Evolutionary conservation across 2,329 filamentous ascomycete genomes (phyloP), one percentile per base, ranked within the genome.

Genomic region (Ceratocystis diversiconidia): DNA sequence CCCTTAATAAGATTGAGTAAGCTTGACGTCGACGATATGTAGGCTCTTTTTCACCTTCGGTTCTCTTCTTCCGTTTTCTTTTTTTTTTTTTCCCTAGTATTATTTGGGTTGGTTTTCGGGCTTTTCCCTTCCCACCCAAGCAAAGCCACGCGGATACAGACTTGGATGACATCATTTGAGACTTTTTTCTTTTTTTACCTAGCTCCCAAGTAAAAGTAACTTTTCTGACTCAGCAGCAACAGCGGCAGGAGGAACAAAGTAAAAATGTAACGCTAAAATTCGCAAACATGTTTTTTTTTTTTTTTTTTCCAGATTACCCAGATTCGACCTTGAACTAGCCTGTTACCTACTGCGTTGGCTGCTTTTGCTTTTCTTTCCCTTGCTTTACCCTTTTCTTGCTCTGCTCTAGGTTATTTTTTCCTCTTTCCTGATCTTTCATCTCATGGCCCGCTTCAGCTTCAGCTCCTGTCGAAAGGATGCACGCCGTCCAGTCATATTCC

Each of bases 401-500:
- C 32, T 60, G 3, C 25, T 25, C 15, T 25, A 12, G 50, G 8
- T 55, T 55, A 19, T 30, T 10, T 19, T 55, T 19, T 41, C n/a
- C 32, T n/a, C 10, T 61, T 61, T 61, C 59, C 15, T 15, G 59
- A 19, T 12, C 19, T 61, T 8, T 15, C 32, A 32, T 19, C 12
- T 61, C 19, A 61, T 30, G 52, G 52, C 52, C 52, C 15, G 22
- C 46, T 50, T 22, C 46, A n/a, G 46, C 52, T 57, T 57, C 52
- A 57, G 52, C 52, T 57, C 22, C 6, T 50, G 46, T 28, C 22
- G 25, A 28, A 28, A 57, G 52, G 52, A 57, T 57, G 52, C 52
- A 57, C 52, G 32, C 32, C 19, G 52, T 28, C 52, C 52, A 57
- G 52, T 57, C 52, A 30, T 28, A 57, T 57, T 57, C 52, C 52